Percentiles rank a stretch among this genome's conserved stretches.
Conservation (phyloP, 2,329 filamentous ascomycete genomes). For the Helminthosporium solani region DNA sequence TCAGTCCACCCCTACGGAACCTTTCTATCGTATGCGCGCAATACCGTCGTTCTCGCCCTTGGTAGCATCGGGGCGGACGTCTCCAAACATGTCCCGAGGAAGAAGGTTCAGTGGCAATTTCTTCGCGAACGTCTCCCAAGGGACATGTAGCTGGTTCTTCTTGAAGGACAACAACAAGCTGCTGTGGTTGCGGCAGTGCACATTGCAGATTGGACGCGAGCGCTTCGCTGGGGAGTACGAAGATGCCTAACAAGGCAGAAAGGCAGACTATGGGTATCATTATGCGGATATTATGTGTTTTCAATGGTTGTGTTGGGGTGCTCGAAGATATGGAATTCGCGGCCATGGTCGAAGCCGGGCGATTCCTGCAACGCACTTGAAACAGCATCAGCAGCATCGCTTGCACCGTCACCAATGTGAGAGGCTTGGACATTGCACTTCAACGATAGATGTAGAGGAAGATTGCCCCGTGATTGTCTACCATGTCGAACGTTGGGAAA, state of each 20-base stretch:
- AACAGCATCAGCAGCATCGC: conserved; percentile 6
- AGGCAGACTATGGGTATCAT: conserved; percentile 14
- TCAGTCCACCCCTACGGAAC: conserved; percentile 18
- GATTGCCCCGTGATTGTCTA: no score
- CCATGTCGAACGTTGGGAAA: no score
- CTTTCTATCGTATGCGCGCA: conserved; percentile 18
- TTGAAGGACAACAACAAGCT: conserved; percentile 10
- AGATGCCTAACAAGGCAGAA: conserved; percentile 8
- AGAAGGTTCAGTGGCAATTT: background rate
- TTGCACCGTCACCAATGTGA: background rate
- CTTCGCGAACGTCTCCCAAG: background rate
- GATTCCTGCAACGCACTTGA: conserved; percentile 21
- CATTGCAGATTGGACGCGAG: conserved; percentile 3
- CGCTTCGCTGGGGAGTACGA: conserved; percentile 1
- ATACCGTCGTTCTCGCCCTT: conserved; percentile 13
- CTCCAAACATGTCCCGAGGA: conserved; percentile 15
- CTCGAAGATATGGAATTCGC: conserved; percentile 2
- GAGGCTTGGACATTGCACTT: no score
- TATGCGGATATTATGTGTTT: conserved; percentile 1
- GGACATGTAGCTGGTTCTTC: conserved; percentile 1
- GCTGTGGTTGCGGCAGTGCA: conserved; percentile 13
- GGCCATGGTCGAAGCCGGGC: conserved; percentile 9
- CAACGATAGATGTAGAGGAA: no score
- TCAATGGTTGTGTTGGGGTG: conserved; percentile 1
- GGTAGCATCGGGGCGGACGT: conserved; percentile 16